A percentile compares a stretch with the other conserved stretches of the same genome.
These are phyloP conservation scores for Panaeolus cyanescens DNA, from an alignment of 768 basidiomycete genomes.

Conservation along the genomic window DNA sequence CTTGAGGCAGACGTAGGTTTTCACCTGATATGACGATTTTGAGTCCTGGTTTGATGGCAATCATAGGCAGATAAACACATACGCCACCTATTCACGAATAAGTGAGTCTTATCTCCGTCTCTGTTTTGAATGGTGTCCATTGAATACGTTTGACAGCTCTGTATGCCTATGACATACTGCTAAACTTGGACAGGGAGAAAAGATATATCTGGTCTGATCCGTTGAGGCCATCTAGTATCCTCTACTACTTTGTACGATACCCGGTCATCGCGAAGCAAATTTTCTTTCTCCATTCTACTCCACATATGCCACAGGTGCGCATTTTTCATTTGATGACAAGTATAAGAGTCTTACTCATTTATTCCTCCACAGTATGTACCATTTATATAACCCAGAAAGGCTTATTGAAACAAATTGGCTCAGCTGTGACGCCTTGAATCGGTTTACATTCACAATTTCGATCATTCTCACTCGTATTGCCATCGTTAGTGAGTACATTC, in stretches of 20 bases:
- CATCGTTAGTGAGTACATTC: background rate
- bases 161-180: background rate
- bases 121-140: background rate
- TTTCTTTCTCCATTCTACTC: background rate
- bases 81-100: background rate
- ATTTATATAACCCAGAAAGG: background rate
- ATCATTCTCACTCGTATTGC: background rate
- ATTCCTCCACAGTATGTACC: background rate
- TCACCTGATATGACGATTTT: background rate
- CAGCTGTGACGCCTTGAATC: background rate
- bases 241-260: background rate
- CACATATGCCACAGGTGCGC: background rate
- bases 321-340: background rate
- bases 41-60: background rate
- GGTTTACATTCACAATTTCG: background rate
- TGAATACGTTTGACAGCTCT: background rate
- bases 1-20: background rate
- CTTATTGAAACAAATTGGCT: background rate
- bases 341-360: background rate
- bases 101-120: background rate
- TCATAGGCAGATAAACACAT: background rate
- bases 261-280: background rate
- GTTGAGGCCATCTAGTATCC: background rate
- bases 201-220: background rate
- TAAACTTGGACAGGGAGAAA: background rate